A percentile compares a stretch with the other conserved stretches of the same genome.
phyloP scores from a whole-genome alignment of 2,329 filamentous ascomycete genomes.

The Boeremia exigua region DNA sequence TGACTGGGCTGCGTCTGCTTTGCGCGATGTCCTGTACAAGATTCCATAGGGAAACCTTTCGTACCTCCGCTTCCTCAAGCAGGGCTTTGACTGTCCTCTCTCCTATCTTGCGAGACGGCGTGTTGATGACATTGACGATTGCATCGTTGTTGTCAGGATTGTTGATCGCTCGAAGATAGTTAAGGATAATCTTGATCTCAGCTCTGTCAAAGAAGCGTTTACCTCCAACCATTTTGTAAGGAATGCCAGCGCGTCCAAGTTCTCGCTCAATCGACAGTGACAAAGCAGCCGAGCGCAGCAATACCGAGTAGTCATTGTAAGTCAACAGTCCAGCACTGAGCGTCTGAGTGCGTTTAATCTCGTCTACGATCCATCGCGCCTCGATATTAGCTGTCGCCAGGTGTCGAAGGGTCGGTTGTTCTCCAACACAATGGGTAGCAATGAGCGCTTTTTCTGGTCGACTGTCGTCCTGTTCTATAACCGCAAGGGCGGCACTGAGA shows the following conservation, averaged over 20 bases:
- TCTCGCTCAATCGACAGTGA: slow-evolving; percentile 87
- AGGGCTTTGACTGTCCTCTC: slow-evolving; percentile 77
- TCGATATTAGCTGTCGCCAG: slow-evolving; percentile 74
- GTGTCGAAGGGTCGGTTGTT: slow-evolving; percentile 79
- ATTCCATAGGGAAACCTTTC: slow-evolving; percentile 75
- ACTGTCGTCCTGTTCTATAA: slow-evolving; percentile 88
- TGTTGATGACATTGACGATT: slow-evolving; percentile 81
- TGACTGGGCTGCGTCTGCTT: slow-evolving; percentile 58
- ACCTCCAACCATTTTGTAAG: slow-evolving; percentile 93
- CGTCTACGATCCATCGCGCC: slow-evolving; percentile 85
- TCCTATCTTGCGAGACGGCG: slow-evolving; percentile 80
- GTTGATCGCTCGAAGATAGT: slow-evolving; percentile 85
- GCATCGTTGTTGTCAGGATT: slow-evolving; percentile 89
- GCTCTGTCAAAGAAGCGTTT: slow-evolving; percentile 89
- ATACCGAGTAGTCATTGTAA: slow-evolving; percentile 80
- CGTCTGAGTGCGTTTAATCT: slow-evolving; percentile 73
- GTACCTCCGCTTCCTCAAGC: slow-evolving; percentile 75
- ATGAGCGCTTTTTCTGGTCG: slow-evolving; percentile 81
- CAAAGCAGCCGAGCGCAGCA: slow-evolving; percentile 82
- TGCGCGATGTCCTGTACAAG: slow-evolving; percentile 68
- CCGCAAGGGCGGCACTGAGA: slow-evolving; percentile 75
- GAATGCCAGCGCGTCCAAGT: slow-evolving; percentile 78
- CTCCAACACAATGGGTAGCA: slow-evolving; percentile 80
- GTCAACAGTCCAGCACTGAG: slow-evolving; percentile 77
- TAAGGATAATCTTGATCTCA: slow-evolving; percentile 85